These are phyloP conservation scores for Helichrysum umbraculigerum DNA, from an alignment of 129 eudicot genomes.

Conservation along the genomic window DNA sequence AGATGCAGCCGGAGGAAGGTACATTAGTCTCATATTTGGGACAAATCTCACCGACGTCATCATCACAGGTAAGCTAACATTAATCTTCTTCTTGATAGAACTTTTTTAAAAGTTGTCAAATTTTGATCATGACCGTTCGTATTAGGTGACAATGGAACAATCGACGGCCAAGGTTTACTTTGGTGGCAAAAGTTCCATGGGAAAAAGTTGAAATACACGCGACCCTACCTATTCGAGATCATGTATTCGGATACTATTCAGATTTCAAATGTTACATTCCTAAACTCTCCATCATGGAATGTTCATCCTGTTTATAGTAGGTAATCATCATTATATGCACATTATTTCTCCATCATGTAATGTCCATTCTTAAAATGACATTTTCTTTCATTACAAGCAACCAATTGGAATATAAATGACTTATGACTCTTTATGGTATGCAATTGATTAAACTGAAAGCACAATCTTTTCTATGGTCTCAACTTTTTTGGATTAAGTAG, in stretches of 20 bases:
- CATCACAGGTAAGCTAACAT: conserved; percentile 56
- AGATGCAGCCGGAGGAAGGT: conserved; percentile 85
- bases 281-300: conserved; percentile 92
- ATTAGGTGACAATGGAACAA: conserved; percentile 83
- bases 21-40: conserved; percentile 76
- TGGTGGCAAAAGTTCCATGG: conserved; percentile 90
- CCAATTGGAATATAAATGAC: neutral
- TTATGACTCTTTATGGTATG: neutral
- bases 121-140: neutral
- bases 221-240: conserved; percentile 81
- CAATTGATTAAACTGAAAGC: neutral
- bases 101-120: neutral
- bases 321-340: conserved; percentile 29
- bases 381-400: neutral
- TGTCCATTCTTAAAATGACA: neutral
- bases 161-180: conserved; percentile 81
- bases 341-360: neutral
- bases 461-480: neutral
- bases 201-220: conserved; percentile 63
- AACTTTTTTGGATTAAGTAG: neutral
- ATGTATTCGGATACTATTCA: conserved; percentile 74
- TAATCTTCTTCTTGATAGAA: neutral
- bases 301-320: conserved; percentile 93
- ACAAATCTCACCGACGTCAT: conserved; percentile 88
- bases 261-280: conserved; percentile 66